Percentiles rank a stretch among this genome's conserved stretches.
Evolutionary conservation across 805 yeast species (phyloP).

Genomic region (Spathaspora passalidarum): DNA sequence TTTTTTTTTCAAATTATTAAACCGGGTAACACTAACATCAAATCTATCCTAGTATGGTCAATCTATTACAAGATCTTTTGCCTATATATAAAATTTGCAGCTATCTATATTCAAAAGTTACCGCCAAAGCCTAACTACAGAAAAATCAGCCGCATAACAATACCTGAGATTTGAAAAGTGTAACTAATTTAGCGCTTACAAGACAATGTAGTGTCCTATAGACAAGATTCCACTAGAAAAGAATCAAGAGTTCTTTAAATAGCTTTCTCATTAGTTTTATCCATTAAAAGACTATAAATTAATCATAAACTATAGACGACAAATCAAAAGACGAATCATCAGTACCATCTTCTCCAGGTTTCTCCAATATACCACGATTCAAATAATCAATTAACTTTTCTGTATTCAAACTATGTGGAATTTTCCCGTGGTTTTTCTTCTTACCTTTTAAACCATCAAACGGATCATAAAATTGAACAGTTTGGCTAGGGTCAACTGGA

Average conservation of each 20-base stretch:
- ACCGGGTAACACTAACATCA: too few relatives aligned
- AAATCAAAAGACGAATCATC: not conserved
- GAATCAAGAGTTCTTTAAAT: too few relatives aligned
- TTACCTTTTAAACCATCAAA: not conserved
- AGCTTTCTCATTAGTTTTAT: too few relatives aligned
- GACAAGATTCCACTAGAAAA: too few relatives aligned
- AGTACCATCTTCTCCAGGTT: not conserved
- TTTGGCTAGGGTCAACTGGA: conserved; percentile 18
- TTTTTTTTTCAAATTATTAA: not conserved
- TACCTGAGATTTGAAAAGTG: too few relatives aligned
- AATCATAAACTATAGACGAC: conserved; percentile 4
- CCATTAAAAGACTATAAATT: not conserved
- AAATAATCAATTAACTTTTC: conserved; percentile 1
- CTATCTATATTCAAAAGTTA: too few relatives aligned
- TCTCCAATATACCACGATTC: not conserved
- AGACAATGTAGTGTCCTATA: too few relatives aligned
- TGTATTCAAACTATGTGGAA: conserved; percentile 4
- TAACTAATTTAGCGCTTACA: too few relatives aligned
- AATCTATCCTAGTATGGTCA: not conserved
- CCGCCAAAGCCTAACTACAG: too few relatives aligned
- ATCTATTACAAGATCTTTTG: not conserved
- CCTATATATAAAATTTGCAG: too few relatives aligned
- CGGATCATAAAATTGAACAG: conserved; percentile 16
- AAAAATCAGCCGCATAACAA: too few relatives aligned
- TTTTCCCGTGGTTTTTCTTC: not conserved